These are phyloP conservation scores for Haematococcus sp. DNA, from an alignment of 139 green algal species.

Conservation along the genomic window DNA sequence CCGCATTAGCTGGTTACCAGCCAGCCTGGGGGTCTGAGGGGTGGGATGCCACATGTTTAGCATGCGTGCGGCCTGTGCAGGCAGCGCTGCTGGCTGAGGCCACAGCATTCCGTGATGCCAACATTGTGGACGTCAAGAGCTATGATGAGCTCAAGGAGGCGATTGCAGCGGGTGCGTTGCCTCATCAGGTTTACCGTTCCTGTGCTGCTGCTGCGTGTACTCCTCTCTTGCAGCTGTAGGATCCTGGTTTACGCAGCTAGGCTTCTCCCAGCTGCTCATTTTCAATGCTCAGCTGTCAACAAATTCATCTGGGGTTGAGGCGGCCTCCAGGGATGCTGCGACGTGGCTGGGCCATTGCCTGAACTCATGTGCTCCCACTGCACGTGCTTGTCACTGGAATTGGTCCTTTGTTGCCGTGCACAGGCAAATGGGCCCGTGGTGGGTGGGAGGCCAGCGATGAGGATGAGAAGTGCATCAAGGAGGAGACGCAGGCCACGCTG, in stretches of 20 bases:
- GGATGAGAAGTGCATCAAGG: conserved; percentile 89
- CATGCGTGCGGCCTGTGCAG: conserved; percentile 31
- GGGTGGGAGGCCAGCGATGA: conserved; percentile 84
- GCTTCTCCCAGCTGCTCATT: no score
- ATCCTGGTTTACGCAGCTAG: no score
- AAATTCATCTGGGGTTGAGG: no score
- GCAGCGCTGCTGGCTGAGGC: conserved; percentile 66
- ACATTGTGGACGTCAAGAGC: conserved; percentile 91
- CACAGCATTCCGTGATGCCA: conserved; percentile 84
- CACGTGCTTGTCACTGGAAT: no score
- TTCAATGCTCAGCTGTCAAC: no score
- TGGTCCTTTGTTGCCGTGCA: not conserved
- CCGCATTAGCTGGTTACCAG: no score
- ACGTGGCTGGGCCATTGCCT: no score
- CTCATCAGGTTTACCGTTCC: no score
- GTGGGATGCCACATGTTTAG: no score
- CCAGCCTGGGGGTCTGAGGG: no score
- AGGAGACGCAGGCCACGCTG: conserved; percentile 86
- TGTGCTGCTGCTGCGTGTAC: not conserved
- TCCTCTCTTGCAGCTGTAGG: not conserved
- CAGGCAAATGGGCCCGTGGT: conserved; percentile 91
- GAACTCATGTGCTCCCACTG: no score
- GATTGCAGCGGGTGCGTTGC: conserved; percentile 58
- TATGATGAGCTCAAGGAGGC: conserved; percentile 92
- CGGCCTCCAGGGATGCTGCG: no score